Conservation (phyloP, 768 basidiomycete genomes). For the Pisolithus orientalis region DNA sequence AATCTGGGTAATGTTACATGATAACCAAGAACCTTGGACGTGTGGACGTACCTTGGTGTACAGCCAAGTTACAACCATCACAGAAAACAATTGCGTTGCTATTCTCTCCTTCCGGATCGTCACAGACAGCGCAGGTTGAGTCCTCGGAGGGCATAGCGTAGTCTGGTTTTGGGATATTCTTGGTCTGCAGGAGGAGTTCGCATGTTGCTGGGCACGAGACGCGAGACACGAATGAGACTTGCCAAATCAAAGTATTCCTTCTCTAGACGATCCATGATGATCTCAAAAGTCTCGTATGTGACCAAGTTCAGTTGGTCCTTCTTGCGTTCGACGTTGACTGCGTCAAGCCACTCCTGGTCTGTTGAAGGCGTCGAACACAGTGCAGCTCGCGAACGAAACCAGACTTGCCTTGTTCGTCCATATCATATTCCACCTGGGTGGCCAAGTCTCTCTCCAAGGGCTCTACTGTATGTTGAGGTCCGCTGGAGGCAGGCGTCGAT, state of each 20-base stretch:
- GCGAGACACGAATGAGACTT: slow-evolving; percentile 19
- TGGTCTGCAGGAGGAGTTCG: slow-evolving; percentile 52
- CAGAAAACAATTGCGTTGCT: slow-evolving; percentile 99
- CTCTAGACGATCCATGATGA: slow-evolving; percentile 95
- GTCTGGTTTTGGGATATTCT: slow-evolving; percentile 87
- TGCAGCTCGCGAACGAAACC: neutral
- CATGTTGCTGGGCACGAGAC: slow-evolving; percentile 1
- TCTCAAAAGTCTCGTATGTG: slow-evolving; percentile 84
- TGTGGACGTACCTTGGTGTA: slow-evolving; percentile 84
- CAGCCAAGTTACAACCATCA: slow-evolving; percentile 97
- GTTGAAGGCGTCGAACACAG: slow-evolving; percentile 1
- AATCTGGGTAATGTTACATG: slow-evolving; percentile 52
- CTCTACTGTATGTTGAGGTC: slow-evolving; percentile 41
- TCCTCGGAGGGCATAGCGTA: slow-evolving; percentile 89
- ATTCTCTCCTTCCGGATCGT: slow-evolving; percentile 97
- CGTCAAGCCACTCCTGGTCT: slow-evolving; percentile 96
- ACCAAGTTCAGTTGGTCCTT: slow-evolving; percentile 67
- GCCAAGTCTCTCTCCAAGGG: slow-evolving; percentile 90
- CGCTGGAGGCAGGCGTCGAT: neutral
- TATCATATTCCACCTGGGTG: slow-evolving; percentile 96
- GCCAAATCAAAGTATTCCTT: slow-evolving; percentile 99
- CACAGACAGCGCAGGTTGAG: slow-evolving; percentile 93
- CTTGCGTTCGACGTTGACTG: slow-evolving; percentile 74
- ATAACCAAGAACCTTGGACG: neutral
- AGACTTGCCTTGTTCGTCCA: slow-evolving; percentile 91